These are phyloP conservation scores for Solanum stenotomum DNA, from an alignment of 257 asterid species.

Conservation along the genomic window DNA sequence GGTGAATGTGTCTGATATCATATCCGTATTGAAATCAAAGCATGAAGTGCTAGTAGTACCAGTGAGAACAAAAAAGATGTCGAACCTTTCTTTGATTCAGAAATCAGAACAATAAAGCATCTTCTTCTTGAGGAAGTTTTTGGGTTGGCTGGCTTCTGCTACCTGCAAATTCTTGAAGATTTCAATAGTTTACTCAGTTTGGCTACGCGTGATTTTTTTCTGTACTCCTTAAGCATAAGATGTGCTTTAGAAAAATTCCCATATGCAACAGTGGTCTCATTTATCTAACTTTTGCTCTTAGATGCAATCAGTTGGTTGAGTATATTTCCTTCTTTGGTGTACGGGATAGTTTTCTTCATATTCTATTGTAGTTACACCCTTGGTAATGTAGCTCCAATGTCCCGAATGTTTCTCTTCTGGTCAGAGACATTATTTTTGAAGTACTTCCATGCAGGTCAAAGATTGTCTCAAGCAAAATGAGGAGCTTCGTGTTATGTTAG, in stretches of 20 bases:
- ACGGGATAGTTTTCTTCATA: background rate
- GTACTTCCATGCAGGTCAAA: slow-evolving; percentile 49
- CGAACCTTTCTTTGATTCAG: background rate
- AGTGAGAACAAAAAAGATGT: background rate
- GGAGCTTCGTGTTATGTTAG: slow-evolving; percentile 69
- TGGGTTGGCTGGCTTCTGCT: background rate
- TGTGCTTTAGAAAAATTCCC: background rate
- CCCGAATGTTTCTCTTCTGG: background rate
- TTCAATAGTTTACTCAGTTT: background rate
- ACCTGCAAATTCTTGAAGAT: background rate
- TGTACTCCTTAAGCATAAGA: background rate
- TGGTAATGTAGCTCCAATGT: background rate
- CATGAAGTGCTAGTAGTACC: background rate
- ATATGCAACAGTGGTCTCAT: background rate
- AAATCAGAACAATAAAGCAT: background rate
- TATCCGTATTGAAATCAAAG: background rate
- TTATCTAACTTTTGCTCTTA: background rate
- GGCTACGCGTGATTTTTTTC: background rate
- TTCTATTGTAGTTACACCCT: background rate
- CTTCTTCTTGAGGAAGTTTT: background rate
- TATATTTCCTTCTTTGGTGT: background rate
- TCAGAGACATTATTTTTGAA: background rate
- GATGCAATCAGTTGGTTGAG: background rate
- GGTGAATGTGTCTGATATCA: background rate
- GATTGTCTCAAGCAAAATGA: slow-evolving; percentile 68